Conservation (phyloP, 2,329 filamentous ascomycete genomes). For the Alternaria brassicicola region DNA sequence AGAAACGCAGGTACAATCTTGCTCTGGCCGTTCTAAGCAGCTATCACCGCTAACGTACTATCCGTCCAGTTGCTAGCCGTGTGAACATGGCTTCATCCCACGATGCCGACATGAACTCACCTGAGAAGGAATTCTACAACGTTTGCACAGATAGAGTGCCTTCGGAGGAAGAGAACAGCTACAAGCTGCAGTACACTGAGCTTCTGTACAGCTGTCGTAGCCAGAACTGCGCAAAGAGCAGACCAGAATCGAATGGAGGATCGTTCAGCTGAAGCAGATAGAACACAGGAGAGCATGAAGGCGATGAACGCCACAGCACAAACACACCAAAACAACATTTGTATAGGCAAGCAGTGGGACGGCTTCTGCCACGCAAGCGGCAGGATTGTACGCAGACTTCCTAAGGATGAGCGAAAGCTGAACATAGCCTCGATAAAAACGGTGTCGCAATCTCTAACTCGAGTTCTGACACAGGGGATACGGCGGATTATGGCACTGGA, state of each 20-base stretch:
- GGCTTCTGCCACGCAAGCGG: background rate
- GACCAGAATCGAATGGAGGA: background rate
- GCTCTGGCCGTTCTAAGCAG: background rate
- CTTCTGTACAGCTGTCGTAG: conserved; percentile 1
- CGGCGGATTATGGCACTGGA: background rate
- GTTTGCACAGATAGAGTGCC: background rate
- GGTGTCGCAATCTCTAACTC: background rate
- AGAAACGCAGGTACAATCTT: background rate
- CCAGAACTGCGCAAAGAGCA: background rate
- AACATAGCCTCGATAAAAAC: too few relatives aligned
- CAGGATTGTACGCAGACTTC: background rate
- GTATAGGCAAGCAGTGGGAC: background rate
- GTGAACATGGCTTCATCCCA: background rate
- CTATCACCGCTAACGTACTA: background rate
- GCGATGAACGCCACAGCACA: background rate
- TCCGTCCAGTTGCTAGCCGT: background rate
- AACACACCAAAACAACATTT: background rate
- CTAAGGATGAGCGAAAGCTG: background rate
- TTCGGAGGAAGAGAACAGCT: background rate
- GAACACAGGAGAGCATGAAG: background rate
- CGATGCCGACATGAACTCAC: background rate
- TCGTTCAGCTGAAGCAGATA: background rate
- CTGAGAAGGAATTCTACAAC: background rate
- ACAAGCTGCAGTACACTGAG: background rate
- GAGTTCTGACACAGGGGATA: background rate